These are phyloP conservation scores for Lycium barbarum DNA, from an alignment of 257 asterid genomes.

Conservation along the genomic window DNA sequence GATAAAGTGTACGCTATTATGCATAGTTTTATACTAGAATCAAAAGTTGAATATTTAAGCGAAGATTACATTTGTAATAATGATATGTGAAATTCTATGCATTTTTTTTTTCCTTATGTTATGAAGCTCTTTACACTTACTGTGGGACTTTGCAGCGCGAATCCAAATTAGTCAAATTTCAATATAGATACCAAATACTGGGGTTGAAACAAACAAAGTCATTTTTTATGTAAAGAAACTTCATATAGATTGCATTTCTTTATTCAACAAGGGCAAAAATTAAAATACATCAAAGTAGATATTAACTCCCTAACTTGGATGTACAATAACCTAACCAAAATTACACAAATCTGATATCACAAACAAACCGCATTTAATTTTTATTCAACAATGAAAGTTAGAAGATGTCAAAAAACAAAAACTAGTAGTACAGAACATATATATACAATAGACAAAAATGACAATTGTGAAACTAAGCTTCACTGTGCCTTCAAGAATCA, in stretches of 20 bases:
- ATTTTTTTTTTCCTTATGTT: too few relatives aligned
- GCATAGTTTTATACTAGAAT: too few relatives aligned
- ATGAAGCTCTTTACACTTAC: too few relatives aligned
- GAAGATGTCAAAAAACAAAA: neutral
- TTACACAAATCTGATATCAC: neutral
- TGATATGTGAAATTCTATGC: too few relatives aligned
- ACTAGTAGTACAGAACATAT: neutral
- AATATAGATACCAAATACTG: too few relatives aligned
- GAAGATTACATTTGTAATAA: too few relatives aligned
- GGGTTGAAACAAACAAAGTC: neutral
- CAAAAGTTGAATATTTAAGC: too few relatives aligned
- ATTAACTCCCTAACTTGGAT: neutral
- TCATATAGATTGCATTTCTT: neutral
- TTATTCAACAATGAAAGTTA: slow-evolving; percentile 25
- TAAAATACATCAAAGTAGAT: neutral
- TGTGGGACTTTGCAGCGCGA: too few relatives aligned
- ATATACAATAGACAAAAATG: neutral
- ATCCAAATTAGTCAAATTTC: too few relatives aligned
- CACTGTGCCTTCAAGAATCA: neutral
- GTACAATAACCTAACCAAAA: slow-evolving; percentile 19
- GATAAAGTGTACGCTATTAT: too few relatives aligned
- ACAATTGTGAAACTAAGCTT: neutral
- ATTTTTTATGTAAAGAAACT: neutral
- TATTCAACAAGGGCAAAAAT: slow-evolving; percentile 13
- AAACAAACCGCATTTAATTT: neutral